Conservation (phyloP, 192 early-diverging fungal species). For the Phlyctochytrium planicorne region DNA sequence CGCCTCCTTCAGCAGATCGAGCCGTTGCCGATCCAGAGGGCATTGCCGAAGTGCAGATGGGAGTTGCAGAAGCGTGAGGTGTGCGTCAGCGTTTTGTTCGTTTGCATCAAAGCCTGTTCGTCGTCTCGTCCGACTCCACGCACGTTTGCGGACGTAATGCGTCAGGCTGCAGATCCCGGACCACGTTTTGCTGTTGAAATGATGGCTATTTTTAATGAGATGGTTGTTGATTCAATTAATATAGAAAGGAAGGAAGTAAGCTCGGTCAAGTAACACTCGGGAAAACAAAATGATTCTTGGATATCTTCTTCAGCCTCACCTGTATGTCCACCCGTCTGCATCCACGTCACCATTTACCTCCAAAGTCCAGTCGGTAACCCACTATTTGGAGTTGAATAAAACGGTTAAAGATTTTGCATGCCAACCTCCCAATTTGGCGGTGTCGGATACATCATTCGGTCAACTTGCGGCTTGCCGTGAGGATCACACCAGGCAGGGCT, state of each 20-base stretch:
- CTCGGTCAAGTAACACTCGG: not conserved
- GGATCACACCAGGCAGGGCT: constrained; percentile 2
- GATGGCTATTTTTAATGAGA: constrained; percentile 1
- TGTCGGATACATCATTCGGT: constrained; percentile 7
- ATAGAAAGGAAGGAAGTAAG: not conserved
- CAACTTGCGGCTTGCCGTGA: not conserved
- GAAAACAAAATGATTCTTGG: not conserved
- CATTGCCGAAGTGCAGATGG: not conserved
- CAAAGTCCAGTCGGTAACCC: constrained; percentile 8
- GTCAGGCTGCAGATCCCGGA: not conserved
- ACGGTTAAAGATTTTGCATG: not conserved
- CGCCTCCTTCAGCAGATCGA: not conserved
- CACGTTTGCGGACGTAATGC: constrained; percentile 2
- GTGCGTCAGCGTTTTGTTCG: not conserved
- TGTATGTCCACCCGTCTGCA: constrained; percentile 3
- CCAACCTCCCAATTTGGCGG: constrained; percentile 10
- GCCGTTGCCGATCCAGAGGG: constrained; percentile 2
- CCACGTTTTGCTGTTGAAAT: constrained; percentile 2
- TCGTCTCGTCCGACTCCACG: constrained; percentile 2
- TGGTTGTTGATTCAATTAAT: not conserved
- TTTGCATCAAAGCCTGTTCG: not conserved
- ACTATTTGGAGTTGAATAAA: not conserved
- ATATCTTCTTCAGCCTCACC: not conserved
- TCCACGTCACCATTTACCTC: not conserved
- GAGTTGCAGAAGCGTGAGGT: not conserved